Conservation (phyloP, 306 rosid genomes). For the Cicer judaicum region DNA sequence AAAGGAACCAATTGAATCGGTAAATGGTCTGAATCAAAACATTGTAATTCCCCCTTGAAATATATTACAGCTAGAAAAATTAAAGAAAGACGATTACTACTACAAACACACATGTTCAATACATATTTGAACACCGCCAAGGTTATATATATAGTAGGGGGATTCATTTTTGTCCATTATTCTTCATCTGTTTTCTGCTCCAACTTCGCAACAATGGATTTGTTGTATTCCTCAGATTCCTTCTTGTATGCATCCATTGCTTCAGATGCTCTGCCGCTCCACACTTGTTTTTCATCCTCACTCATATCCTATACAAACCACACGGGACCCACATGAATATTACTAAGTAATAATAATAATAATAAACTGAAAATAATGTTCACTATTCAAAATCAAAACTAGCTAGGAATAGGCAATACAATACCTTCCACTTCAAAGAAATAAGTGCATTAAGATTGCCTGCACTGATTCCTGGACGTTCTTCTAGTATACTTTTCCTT, state of each 20-base stretch:
- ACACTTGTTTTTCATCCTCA: constrained; percentile 67
- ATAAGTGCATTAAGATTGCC: constrained; percentile 66
- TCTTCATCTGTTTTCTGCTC: constrained; percentile 6
- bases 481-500: constrained; percentile 69
- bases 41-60: too few species aligned
- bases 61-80: too few species aligned
- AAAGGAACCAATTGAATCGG: too few species aligned
- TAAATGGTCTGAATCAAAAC: too few species aligned
- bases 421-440: constrained; percentile 80
- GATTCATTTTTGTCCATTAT: background rate
- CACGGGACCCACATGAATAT: too few species aligned
- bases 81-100: too few species aligned
- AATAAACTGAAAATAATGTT: too few species aligned
- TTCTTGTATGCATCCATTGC: constrained; percentile 87
- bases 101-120: constrained; percentile 44
- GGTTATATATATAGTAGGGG: background rate
- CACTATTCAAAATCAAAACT: too few species aligned
- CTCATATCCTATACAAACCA: constrained; percentile 55
- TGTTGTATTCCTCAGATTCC: constrained; percentile 77
- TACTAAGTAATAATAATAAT: too few species aligned
- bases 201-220: constrained; percentile 49
- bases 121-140: constrained; percentile 52
- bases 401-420: too few species aligned
- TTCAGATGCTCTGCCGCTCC: constrained; percentile 77
- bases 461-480: constrained; percentile 57